Evolutionary conservation across 2,329 filamentous ascomycete species (phyloP).

Genomic region (Paraphaeosphaeria sporulosa): DNA sequence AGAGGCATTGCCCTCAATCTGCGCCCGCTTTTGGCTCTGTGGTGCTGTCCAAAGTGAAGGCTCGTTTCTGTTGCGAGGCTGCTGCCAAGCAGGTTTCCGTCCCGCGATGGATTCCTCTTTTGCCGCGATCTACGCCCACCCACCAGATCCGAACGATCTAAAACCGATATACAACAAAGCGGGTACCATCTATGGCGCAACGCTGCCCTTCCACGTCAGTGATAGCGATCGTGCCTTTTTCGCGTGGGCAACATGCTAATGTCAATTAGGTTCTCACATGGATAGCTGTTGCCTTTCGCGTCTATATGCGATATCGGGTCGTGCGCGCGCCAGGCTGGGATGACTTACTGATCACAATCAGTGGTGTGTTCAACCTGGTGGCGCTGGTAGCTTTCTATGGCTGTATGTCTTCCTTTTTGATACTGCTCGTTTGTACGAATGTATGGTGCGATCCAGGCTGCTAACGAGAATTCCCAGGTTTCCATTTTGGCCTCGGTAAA

Average conservation of each 20-base stretch:
- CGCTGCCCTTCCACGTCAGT: constrained; percentile 38
- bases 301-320: constrained; percentile 36
- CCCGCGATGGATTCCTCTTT: constrained; percentile 10
- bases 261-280: constrained; percentile 34
- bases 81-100: background rate
- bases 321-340: constrained; percentile 44
- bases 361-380: constrained; percentile 32
- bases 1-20: background rate
- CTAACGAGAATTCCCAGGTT: constrained; percentile 23
- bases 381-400: constrained; percentile 29
- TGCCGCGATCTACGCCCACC: constrained; percentile 19
- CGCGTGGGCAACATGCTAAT: background rate
- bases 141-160: constrained; percentile 34
- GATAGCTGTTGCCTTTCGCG: constrained; percentile 34
- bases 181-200: constrained; percentile 34
- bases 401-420: constrained; percentile 19
- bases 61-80: background rate
- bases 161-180: constrained; percentile 31
- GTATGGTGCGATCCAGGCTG: background rate
- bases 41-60: background rate
- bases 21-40: background rate
- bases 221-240: background rate
- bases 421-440: no score
- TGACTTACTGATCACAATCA: constrained; percentile 42
- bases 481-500: constrained; percentile 38